These are phyloP conservation scores for Cryptosporidium tyzzeri DNA, from an alignment of 169 alveolate species.

Conservation along the genomic window DNA sequence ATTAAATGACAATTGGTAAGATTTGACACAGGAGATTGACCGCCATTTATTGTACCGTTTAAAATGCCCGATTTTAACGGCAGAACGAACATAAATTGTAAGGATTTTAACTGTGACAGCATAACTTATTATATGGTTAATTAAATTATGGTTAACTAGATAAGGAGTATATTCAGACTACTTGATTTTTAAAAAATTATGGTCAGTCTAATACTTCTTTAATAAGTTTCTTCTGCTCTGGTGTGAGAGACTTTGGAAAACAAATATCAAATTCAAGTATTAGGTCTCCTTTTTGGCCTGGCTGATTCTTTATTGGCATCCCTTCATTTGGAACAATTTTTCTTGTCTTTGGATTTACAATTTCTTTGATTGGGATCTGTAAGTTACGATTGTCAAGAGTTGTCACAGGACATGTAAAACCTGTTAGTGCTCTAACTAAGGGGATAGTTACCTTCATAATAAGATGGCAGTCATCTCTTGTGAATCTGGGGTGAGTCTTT, in stretches of 20 bases:
- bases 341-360: conserved; percentile 84
- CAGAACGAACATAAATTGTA: too few relatives aligned
- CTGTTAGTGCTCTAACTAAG: conserved; percentile 87
- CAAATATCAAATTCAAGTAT: conserved; percentile 86
- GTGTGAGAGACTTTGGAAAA: conserved; percentile 84
- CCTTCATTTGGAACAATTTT: conserved; percentile 87
- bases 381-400: conserved; percentile 88
- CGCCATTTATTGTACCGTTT: neutral
- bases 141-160: neutral
- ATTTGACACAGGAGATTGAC: neutral
- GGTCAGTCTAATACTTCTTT: conserved; percentile 76
- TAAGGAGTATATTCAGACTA: neutral
- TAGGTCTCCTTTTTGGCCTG: conserved; percentile 85
- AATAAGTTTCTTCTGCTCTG: conserved; percentile 84
- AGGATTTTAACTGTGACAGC: neutral
- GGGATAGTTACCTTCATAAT: conserved; percentile 89
- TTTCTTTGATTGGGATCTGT: conserved; percentile 84
- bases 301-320: conserved; percentile 84
- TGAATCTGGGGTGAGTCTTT: conserved; percentile 84
- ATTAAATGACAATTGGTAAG: neutral
- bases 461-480: conserved; percentile 84
- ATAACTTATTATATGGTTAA: neutral
- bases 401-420: conserved; percentile 86
- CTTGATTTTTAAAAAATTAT: neutral
- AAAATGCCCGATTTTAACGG: neutral